Conservation (phyloP, 2,329 filamentous ascomycete genomes). For the Pseudogymnoascus sp. region DNA sequence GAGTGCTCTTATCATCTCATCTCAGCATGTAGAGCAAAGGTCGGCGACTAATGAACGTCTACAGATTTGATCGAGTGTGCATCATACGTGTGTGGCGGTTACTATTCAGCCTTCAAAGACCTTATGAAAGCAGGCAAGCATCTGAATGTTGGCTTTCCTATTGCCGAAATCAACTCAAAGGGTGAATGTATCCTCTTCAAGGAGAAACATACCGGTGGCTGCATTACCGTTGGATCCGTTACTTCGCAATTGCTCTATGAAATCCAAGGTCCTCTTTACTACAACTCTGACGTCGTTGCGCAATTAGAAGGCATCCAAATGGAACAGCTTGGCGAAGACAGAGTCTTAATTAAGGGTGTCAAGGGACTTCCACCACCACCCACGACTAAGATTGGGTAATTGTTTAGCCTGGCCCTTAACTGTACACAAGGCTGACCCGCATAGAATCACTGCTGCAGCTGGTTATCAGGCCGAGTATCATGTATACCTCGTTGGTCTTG, state of each 20-base stretch:
- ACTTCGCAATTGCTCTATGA: slow-evolving; percentile 34
- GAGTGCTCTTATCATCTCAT: not conserved
- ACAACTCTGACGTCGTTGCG: slow-evolving; percentile 32
- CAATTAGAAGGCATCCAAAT: slow-evolving; percentile 34
- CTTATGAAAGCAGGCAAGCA: not conserved
- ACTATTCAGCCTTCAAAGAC: slow-evolving; percentile 25
- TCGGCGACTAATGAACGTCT: not conserved
- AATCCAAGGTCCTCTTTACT: slow-evolving; percentile 35
- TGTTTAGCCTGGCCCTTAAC: not conserved
- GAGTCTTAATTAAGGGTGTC: slow-evolving; percentile 24
- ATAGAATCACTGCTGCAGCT: slow-evolving; percentile 36
- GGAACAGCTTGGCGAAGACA: slow-evolving; percentile 36
- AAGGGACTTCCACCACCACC: slow-evolving; percentile 31
- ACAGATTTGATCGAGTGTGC: slow-evolving; percentile 28
- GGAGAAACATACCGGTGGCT: slow-evolving; percentile 14
- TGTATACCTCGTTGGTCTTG: slow-evolving; percentile 39
- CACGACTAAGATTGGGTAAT: slow-evolving; percentile 35
- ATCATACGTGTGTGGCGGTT: slow-evolving; percentile 23
- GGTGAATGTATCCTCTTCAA: slow-evolving; percentile 15
- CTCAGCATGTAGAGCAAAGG: not conserved
- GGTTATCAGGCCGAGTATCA: slow-evolving; percentile 42
- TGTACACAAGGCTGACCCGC: not conserved
- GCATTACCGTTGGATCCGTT: slow-evolving; percentile 25
- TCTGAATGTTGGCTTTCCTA: slow-evolving; percentile 21
- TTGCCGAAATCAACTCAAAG: slow-evolving; percentile 13